Evolutionary conservation across 2,329 filamentous ascomycete genomes (phyloP).

Genomic region (Pseudogymnoascus sp.): DNA sequence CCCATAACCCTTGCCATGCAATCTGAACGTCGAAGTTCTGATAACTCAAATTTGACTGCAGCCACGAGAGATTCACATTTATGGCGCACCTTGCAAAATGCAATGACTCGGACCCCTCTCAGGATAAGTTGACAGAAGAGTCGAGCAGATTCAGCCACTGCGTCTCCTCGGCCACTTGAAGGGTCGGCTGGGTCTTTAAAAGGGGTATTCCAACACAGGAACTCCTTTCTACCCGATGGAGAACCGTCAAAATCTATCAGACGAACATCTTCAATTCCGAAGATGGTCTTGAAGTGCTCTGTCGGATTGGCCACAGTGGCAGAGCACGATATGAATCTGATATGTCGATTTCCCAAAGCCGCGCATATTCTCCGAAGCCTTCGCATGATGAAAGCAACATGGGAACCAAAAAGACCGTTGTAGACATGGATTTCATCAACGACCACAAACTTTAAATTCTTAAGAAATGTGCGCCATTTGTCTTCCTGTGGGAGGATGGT

Average conservation of each 20-base stretch:
- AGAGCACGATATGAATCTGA: constrained; percentile 92
- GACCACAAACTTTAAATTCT: constrained; percentile 84
- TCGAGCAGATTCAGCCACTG: constrained; percentile 76
- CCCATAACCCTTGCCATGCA: constrained; percentile 80
- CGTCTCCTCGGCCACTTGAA: constrained; percentile 75
- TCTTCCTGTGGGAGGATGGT: constrained; percentile 90
- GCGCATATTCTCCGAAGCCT: constrained; percentile 80
- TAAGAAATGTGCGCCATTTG: constrained; percentile 78
- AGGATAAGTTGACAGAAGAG: constrained; percentile 86
- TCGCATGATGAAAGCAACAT: constrained; percentile 92
- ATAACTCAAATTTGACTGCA: constrained; percentile 71
- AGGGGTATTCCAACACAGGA: constrained; percentile 95
- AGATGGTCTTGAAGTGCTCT: constrained; percentile 89
- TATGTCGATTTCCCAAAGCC: constrained; percentile 73
- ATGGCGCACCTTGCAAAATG: constrained; percentile 81
- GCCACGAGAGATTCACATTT: constrained; percentile 79
- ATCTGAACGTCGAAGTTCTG: constrained; percentile 63
- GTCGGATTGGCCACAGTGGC: constrained; percentile 91
- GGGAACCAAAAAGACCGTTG: constrained; percentile 87
- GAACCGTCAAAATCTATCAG: constrained; percentile 89
- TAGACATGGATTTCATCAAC: constrained; percentile 92
- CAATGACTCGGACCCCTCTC: constrained; percentile 82
- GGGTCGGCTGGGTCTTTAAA: constrained; percentile 85
- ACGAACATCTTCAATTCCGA: constrained; percentile 73
- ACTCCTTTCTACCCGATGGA: constrained; percentile 86